phyloP scores from a whole-genome alignment of 2,329 filamentous ascomycete species.

The Fusarium sp. region DNA sequence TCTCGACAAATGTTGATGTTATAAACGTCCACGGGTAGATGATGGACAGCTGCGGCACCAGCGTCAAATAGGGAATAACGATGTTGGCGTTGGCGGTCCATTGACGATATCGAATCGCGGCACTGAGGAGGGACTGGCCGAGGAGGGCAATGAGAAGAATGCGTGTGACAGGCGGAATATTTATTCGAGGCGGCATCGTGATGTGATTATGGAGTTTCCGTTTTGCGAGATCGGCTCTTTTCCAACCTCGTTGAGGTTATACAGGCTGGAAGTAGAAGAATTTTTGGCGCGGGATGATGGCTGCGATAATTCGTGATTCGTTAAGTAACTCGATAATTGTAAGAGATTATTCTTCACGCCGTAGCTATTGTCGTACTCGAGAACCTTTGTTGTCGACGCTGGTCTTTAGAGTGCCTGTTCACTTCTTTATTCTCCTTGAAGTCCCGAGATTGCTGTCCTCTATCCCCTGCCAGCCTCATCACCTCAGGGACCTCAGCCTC shows the following conservation, averaged over 20 bases:
- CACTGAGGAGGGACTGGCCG: slow-evolving; percentile 84
- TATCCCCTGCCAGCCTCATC: slow-evolving; percentile 34
- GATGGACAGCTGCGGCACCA: slow-evolving; percentile 85
- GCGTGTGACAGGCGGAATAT: slow-evolving; percentile 91
- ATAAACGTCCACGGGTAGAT: slow-evolving; percentile 94
- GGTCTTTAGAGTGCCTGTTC: slow-evolving; percentile 13
- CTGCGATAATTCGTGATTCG: neutral
- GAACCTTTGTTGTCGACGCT: slow-evolving; percentile 17
- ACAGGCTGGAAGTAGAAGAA: neutral
- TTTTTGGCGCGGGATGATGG: slow-evolving; percentile 10
- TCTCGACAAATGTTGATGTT: slow-evolving; percentile 88
- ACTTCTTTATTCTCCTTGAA: slow-evolving; percentile 33
- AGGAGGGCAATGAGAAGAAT: slow-evolving; percentile 80
- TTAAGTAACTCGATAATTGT: neutral
- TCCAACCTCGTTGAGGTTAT: slow-evolving; percentile 11
- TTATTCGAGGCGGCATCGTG: slow-evolving; percentile 83
- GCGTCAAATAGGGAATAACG: slow-evolving; percentile 85
- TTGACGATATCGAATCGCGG: slow-evolving; percentile 78
- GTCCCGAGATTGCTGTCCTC: slow-evolving; percentile 38
- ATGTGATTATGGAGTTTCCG: slow-evolving; percentile 17
- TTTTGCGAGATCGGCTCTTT: slow-evolving; percentile 12
- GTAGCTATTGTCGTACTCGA: neutral
- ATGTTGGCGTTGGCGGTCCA: slow-evolving; percentile 72
- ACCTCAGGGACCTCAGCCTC: slow-evolving; percentile 23
- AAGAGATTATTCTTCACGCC: neutral